A percentile compares a stretch with the other conserved stretches of the same genome.
These are phyloP conservation scores for Sugiyamaella paludigena DNA, from an alignment of 1,139 yeast genomes.

Conservation along the genomic window DNA sequence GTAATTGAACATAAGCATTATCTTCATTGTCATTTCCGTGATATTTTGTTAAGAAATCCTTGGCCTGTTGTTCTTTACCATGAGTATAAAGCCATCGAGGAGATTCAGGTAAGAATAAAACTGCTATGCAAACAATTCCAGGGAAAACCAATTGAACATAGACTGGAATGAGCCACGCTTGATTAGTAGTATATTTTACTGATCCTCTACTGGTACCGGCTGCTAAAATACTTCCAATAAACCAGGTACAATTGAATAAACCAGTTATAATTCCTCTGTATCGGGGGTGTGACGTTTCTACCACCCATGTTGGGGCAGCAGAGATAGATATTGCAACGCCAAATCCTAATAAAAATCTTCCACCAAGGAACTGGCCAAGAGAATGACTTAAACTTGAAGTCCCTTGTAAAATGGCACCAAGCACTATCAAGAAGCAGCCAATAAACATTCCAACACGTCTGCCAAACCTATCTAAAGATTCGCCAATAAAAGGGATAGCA, in stretches of 20 bases:
- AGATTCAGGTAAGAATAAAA: conserved; percentile 47
- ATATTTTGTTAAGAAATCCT: conserved; percentile 31
- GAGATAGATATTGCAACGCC: conserved; percentile 24
- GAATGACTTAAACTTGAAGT: too few species aligned
- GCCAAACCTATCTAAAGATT: conserved; percentile 17
- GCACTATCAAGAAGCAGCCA: conserved; percentile 28
- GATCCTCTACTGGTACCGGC: conserved; percentile 46
- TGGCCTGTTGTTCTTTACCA: conserved; percentile 47
- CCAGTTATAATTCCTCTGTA: conserved; percentile 24
- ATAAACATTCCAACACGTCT: conserved; percentile 20
- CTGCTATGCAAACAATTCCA: conserved; percentile 51
- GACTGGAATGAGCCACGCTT: conserved; percentile 41
- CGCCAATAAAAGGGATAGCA: conserved; percentile 23
- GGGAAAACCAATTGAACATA: conserved; percentile 44
- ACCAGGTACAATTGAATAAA: conserved; percentile 38
- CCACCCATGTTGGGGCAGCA: conserved; percentile 23
- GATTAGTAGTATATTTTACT: conserved; percentile 26
- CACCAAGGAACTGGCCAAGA: conserved; percentile 24
- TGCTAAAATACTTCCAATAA: conserved; percentile 51
- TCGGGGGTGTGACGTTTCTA: conserved; percentile 23
- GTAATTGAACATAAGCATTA: conserved; percentile 20
- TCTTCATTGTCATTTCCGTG: conserved; percentile 26
- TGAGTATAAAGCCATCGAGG: conserved; percentile 61
- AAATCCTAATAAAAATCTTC: conserved; percentile 26
- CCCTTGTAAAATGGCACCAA: conserved; percentile 29